These are phyloP conservation scores for Termitomyces sp. DNA, from an alignment of 768 basidiomycete genomes.

Conservation along the genomic window DNA sequence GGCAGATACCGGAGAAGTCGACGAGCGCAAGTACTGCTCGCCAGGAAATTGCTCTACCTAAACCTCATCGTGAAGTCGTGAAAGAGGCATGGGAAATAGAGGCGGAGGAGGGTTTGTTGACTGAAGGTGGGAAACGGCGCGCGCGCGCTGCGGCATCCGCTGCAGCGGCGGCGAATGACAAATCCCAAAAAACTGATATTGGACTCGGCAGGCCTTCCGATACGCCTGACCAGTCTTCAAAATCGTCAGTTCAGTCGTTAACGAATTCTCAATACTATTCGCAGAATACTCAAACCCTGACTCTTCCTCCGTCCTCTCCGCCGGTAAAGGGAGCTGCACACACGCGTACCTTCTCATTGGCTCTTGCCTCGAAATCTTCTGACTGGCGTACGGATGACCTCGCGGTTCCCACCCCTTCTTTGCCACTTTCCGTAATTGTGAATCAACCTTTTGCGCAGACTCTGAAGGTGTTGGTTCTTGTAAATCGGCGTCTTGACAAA, in stretches of 20 bases:
- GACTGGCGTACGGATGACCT: slow-evolving; percentile 33
- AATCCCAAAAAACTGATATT: slow-evolving; percentile 9
- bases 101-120: slow-evolving; percentile 67
- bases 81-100: slow-evolving; percentile 83
- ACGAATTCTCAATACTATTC: slow-evolving; percentile 58
- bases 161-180: slow-evolving; percentile 17
- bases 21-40: not conserved
- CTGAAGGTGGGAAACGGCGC: slow-evolving; percentile 68
- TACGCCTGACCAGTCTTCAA: slow-evolving; percentile 14
- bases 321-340: slow-evolving; percentile 48
- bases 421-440: slow-evolving; percentile 62
- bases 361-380: slow-evolving; percentile 24
- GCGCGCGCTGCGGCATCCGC: slow-evolving; percentile 50
- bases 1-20: slow-evolving; percentile 14
- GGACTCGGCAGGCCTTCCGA: slow-evolving; percentile 22
- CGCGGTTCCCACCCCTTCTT: slow-evolving; percentile 57
- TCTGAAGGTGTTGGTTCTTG: slow-evolving; percentile 53
- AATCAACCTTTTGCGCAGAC: slow-evolving; percentile 55
- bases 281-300: slow-evolving; percentile 50
- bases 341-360: slow-evolving; percentile 57
- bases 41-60: not conserved
- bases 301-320: slow-evolving; percentile 57
- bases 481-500: slow-evolving; percentile 62
- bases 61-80: slow-evolving; percentile 27
- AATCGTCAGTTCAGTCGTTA: slow-evolving; percentile 32